Conservation (phyloP, 108 stramenopile species). For the Seminavis robusta region DNA sequence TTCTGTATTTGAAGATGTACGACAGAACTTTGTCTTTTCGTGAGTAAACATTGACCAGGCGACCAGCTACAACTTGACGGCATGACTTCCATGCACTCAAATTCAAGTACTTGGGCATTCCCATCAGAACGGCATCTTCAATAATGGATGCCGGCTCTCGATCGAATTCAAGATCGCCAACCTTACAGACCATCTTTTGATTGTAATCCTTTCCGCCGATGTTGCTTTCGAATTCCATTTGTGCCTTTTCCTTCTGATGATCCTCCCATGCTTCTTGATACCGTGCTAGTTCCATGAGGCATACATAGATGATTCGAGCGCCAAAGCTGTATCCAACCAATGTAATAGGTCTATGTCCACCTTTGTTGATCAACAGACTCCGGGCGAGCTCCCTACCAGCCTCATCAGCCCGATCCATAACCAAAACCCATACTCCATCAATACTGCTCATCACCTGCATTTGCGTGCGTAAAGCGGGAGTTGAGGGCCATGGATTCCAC, state of each 20-base stretch:
- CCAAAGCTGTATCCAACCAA: constrained; percentile 91
- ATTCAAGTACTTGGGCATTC: constrained; percentile 42
- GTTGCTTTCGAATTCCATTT: constrained; percentile 30
- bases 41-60: constrained; percentile 82
- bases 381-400: constrained; percentile 81
- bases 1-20: constrained; percentile 49
- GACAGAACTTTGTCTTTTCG: constrained; percentile 78
- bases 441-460: constrained; percentile 50
- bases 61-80: constrained; percentile 75
- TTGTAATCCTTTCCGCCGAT: constrained; percentile 1
- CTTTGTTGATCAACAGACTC: constrained; percentile 60
- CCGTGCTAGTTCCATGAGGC: constrained; percentile 68
- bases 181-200: constrained; percentile 12
- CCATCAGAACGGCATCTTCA: constrained; percentile 78
- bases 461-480: too few species aligned
- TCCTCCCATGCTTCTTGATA: constrained; percentile 67
- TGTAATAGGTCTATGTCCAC: constrained; percentile 81
- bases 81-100: constrained; percentile 45
- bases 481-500: too few species aligned
- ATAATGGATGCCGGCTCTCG: constrained; percentile 73
- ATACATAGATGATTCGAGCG: constrained; percentile 82
- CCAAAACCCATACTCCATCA: constrained; percentile 81
- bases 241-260: constrained; percentile 3
- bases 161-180: constrained; percentile 23
- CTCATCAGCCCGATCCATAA: constrained; percentile 70